Conservation (phyloP, 1,284 basidiomycete species). For the Xanthoconium separans region DNA sequence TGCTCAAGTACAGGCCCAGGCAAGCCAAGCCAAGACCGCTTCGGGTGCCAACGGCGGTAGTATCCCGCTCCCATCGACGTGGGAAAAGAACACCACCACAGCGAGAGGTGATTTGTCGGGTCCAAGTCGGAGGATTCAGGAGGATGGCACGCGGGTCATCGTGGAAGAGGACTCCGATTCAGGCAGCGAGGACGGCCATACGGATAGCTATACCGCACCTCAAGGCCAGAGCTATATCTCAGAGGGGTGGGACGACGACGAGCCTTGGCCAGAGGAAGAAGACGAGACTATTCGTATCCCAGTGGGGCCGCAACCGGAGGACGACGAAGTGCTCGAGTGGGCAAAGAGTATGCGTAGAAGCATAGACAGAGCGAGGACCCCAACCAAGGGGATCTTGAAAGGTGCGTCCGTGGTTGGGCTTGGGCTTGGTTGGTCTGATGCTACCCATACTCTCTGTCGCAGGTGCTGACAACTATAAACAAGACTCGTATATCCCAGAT, state of each 20-base stretch:
- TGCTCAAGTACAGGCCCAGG: conserved; percentile 51
- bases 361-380: conserved; percentile 61
- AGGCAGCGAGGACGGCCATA: conserved; percentile 49
- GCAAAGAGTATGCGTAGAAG: conserved; percentile 67
- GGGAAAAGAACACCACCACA: conserved; percentile 80
- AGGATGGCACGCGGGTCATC: conserved; percentile 66
- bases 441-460: no score
- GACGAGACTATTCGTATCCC: conserved; percentile 71
- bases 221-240: conserved; percentile 41
- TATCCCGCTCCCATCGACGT: conserved; percentile 57
- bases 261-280: conserved; percentile 60
- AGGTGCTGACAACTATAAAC: conserved; percentile 67
- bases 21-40: conserved; percentile 36
- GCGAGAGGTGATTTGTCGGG: conserved; percentile 45
- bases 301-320: conserved; percentile 41
- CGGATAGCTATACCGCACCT: conserved; percentile 19
- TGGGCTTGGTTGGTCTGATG: conserved; percentile 5
- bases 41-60: conserved; percentile 25
- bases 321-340: conserved; percentile 68
- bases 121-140: conserved; percentile 49
- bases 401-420: conserved; percentile 47
- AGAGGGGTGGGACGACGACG: conserved; percentile 73
- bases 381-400: conserved; percentile 88
- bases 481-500: conserved; percentile 51
- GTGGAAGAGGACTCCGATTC: conserved; percentile 72